Evolutionary conservation across 768 basidiomycete genomes (phyloP), one percentile per base, ranked within the genome.

Genomic region (Russula abietina): DNA sequence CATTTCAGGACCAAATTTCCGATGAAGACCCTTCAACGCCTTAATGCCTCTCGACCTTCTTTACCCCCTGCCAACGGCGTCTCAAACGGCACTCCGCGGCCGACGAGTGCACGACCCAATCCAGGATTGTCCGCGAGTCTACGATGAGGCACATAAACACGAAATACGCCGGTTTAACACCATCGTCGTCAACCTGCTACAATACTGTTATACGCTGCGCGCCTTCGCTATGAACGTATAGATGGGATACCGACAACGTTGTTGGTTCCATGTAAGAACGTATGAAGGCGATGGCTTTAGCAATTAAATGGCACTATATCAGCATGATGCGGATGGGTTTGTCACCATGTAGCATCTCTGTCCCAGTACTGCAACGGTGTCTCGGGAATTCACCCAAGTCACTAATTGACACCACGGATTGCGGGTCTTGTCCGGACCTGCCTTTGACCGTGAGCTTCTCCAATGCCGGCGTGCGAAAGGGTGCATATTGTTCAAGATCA

Each of bases 1-100:
- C n/a, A 28, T 51, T 24, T 58, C 72, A 95, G 92, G 68, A 95
- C 94, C 28, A 94, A 94, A 73, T 98, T 98, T 79, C 94, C 94
- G 4, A 86, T 94, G 73, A 93, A 95, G 71, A 91, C 91, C 2
- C 81, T 96, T 10, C 88, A 89, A 73, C 86, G 92, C 16, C 80
- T 93, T 52, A 89, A 88, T 65, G 82, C 86, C 38, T 80, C 80
- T 1, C 70, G 71, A 38, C 73, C 74, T 2, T 59, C 60, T 28
- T 58, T 70, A 4, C 57, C 65, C 33, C 59, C 67, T 39, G 51
- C 57, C 14, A 66, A 60, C 36, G 65, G 65, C 9, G 53, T 53
- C 28, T 59, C 65, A 38, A 66, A 59, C 59, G 65, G 67, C 24
- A 49, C 54, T 7, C 61, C 65, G 17, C 60, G 61, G 17, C 57